Evolutionary conservation across 805 yeast genomes (phyloP).

Genomic region (Candida silvicultrix): DNA sequence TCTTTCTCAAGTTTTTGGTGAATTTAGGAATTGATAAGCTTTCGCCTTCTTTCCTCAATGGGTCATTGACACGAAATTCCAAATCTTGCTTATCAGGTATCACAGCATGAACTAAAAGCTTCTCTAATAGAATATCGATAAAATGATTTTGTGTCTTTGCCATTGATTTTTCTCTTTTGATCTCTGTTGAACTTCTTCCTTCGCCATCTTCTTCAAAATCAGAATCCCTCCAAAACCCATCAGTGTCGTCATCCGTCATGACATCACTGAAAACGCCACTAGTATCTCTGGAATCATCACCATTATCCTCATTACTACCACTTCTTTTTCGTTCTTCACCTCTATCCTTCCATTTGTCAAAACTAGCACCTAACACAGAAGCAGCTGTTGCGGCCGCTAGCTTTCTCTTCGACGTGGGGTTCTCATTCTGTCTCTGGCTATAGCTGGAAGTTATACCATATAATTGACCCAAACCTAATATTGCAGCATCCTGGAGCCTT

Average conservation of each 20-base stretch:
- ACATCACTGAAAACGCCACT: conserved; percentile 5
- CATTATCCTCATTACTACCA: not conserved
- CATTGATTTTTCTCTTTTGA: conserved; percentile 3
- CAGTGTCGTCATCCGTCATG: conserved; percentile 20
- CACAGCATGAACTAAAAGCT: conserved; percentile 41
- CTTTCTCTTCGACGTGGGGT: conserved; percentile 9
- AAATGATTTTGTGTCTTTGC: conserved; percentile 36
- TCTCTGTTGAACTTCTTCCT: not conserved
- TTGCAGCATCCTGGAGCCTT: not conserved
- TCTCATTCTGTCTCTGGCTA: conserved; percentile 11
- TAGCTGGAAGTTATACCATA: conserved; percentile 1
- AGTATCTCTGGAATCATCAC: conserved; percentile 5
- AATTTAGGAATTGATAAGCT: conserved; percentile 51
- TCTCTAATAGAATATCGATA: conserved; percentile 51
- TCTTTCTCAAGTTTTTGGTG: conserved; percentile 48
- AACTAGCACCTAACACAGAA: conserved; percentile 36
- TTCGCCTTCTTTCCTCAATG: conserved; percentile 38
- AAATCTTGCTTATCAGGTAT: conserved; percentile 41
- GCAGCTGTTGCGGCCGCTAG: conserved; percentile 37
- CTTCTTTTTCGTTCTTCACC: conserved; percentile 8
- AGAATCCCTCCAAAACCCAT: conserved; percentile 19
- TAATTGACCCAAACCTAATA: not conserved
- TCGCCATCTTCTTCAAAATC: conserved; percentile 17
- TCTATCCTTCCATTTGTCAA: conserved; percentile 27
- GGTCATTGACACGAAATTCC: conserved; percentile 36